Conservation (phyloP, 768 basidiomycete genomes). For the Cyclocybe aegerita region DNA sequence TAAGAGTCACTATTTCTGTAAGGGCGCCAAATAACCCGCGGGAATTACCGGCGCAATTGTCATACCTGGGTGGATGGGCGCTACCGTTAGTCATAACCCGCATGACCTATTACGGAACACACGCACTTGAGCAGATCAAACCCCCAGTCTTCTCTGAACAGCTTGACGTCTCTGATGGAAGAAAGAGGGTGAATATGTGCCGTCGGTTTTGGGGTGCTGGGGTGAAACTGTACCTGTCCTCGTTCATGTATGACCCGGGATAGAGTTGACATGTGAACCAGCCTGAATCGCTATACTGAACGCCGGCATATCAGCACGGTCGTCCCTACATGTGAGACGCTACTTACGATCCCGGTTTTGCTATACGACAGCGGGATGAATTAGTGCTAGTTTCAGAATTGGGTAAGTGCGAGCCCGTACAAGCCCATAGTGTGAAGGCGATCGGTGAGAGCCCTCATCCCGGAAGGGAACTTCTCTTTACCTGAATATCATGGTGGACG, state of each 20-base stretch:
- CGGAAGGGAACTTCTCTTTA: slow-evolving; percentile 50
- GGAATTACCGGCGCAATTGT: slow-evolving; percentile 55
- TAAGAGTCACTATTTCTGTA: background rate
- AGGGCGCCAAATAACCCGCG: background rate
- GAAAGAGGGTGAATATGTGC: background rate
- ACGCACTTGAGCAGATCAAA: slow-evolving; percentile 64
- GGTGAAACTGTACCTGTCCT: slow-evolving; percentile 41
- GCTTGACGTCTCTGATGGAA: slow-evolving; percentile 46
- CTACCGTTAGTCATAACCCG: background rate
- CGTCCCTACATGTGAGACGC: background rate
- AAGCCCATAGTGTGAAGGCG: slow-evolving; percentile 55
- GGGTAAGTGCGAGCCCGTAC: slow-evolving; percentile 33
- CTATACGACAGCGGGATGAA: slow-evolving; percentile 24
- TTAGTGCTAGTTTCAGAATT: background rate
- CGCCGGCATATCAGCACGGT: background rate
- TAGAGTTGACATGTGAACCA: slow-evolving; percentile 68
- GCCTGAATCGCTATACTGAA: slow-evolving; percentile 64
- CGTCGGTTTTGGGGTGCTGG: background rate
- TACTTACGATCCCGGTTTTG: slow-evolving; percentile 60
- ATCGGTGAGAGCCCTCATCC: slow-evolving; percentile 57
- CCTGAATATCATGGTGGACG: slow-evolving; percentile 28
- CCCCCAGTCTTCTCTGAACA: slow-evolving; percentile 60
- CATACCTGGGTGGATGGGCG: slow-evolving; percentile 40
- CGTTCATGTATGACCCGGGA: slow-evolving; percentile 65
- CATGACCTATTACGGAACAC: background rate